A percentile compares a stretch with the other conserved stretches of the same genome.
These are phyloP conservation scores for Spathaspora gorwiae DNA, from an alignment of 805 yeast genomes.

Conservation along the genomic window DNA sequence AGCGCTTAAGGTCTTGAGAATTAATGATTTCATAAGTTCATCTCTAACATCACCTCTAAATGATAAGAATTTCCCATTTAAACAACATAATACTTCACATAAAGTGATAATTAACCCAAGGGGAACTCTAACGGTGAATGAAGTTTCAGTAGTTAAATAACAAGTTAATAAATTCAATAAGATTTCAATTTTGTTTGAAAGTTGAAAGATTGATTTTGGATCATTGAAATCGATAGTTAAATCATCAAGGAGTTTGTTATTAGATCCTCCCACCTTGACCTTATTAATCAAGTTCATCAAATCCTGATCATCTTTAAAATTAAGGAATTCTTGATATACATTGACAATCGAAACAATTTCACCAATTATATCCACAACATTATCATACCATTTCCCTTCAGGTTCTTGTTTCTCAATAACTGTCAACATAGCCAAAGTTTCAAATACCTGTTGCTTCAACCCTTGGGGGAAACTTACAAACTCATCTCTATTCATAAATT, in stretches of 20 bases:
- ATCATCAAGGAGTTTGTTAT: constrained; percentile 38
- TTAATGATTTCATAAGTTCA: constrained; percentile 39
- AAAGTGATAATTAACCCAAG: constrained; percentile 51
- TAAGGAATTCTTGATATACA: constrained; percentile 58
- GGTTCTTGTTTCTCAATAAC: constrained; percentile 52
- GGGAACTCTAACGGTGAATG: constrained; percentile 56
- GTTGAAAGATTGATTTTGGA: constrained; percentile 46
- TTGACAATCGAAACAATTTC: constrained; percentile 50
- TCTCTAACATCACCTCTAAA: constrained; percentile 60
- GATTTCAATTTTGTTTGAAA: constrained; percentile 48
- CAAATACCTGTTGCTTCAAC: constrained; percentile 40
- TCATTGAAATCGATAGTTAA: constrained; percentile 57
- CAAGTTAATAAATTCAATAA: constrained; percentile 38
- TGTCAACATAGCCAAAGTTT: constrained; percentile 53
- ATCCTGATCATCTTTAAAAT: constrained; percentile 53
- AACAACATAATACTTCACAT: constrained; percentile 50
- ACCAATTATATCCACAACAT: constrained; percentile 43
- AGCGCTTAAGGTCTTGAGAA: constrained; percentile 39
- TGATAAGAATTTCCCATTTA: constrained; percentile 52
- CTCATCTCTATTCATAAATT: constrained; percentile 27
- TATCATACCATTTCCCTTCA: constrained; percentile 41
- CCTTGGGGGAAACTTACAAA: constrained; percentile 35
- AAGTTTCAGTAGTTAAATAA: constrained; percentile 48
- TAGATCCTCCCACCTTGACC: constrained; percentile 8
- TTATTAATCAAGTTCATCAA: constrained; percentile 37